Evolutionary conservation across 2,329 filamentous ascomycete species (phyloP).

Genomic region (Fusarium penzigii): DNA sequence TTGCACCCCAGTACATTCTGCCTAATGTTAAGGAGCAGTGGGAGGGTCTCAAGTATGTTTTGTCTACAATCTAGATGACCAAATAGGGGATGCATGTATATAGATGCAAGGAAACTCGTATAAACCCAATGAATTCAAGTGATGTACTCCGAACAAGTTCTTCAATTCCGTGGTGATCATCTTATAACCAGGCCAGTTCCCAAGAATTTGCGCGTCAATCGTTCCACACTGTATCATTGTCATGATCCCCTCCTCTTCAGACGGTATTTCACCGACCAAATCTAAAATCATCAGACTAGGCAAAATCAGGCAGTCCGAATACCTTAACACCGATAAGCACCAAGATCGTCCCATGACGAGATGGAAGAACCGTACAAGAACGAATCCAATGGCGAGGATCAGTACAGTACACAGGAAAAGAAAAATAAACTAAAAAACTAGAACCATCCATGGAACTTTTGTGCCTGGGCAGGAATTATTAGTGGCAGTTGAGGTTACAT

Average conservation of each 20-base stretch:
- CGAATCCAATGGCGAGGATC: background rate
- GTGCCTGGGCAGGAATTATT: background rate
- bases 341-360: background rate
- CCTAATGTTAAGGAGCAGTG: conserved; percentile 30
- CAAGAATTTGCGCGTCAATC: too few relatives aligned
- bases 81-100: too few relatives aligned
- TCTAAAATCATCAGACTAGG: background rate
- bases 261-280: background rate
- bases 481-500: background rate
- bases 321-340: background rate
- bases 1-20: conserved; percentile 43
- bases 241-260: background rate
- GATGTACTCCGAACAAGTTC: too few relatives aligned
- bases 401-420: background rate
- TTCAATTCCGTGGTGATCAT: too few relatives aligned
- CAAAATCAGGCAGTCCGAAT: background rate
- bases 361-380: background rate
- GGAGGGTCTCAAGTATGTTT: conserved; percentile 14
- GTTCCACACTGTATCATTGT: too few relatives aligned
- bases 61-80: conserved; percentile 3
- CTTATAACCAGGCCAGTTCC: too few relatives aligned
- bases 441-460: background rate
- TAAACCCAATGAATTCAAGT: too few relatives aligned
- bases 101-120: too few relatives aligned
- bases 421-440: background rate